Evolutionary conservation across 2,329 filamentous ascomycete species (phyloP).

Genomic region (Aspergillus pseudoviridinutans): DNA sequence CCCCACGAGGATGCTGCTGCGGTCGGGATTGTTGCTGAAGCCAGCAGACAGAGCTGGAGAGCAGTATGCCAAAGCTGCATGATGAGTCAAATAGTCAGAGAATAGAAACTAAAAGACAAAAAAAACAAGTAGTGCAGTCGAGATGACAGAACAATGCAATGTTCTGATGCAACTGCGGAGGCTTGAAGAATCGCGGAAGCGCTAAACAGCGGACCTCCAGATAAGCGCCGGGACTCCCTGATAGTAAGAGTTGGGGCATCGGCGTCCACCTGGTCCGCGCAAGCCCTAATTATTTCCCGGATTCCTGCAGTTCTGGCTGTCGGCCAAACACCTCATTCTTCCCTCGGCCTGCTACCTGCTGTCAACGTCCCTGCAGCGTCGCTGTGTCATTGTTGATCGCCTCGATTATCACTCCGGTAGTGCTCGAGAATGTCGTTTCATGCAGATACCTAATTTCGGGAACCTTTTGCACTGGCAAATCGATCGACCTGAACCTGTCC

Average conservation of each 20-base stretch:
- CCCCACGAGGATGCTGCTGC: conserved; percentile 55
- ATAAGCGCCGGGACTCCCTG: conserved; percentile 16
- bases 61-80: conserved; percentile 38
- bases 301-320: conserved; percentile 16
- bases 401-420: conserved; percentile 7
- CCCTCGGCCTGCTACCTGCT: conserved; percentile 3
- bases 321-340: conserved; percentile 15
- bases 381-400: conserved; percentile 5
- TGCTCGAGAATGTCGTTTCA: conserved; percentile 8
- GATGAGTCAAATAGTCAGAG: conserved; percentile 11
- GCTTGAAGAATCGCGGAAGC: conserved; percentile 7
- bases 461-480: conserved; percentile 13
- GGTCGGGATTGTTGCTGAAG: conserved; percentile 30
- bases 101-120: conserved; percentile 4
- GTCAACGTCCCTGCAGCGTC: conserved; percentile 1
- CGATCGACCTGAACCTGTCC: conserved; percentile 9
- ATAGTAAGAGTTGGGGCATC: conserved; percentile 21
- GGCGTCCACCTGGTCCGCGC: conserved; percentile 16
- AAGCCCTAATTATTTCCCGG: conserved; percentile 37
- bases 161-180: neutral
- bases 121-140: neutral
- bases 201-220: conserved; percentile 9
- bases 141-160: neutral
- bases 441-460: conserved; percentile 9
- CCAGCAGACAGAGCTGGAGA: conserved; percentile 35